Evolutionary conservation across 2,329 filamentous ascomycete species (phyloP), one percentile per base, ranked within the genome.

Genomic region (Alternaria metachromatica): DNA sequence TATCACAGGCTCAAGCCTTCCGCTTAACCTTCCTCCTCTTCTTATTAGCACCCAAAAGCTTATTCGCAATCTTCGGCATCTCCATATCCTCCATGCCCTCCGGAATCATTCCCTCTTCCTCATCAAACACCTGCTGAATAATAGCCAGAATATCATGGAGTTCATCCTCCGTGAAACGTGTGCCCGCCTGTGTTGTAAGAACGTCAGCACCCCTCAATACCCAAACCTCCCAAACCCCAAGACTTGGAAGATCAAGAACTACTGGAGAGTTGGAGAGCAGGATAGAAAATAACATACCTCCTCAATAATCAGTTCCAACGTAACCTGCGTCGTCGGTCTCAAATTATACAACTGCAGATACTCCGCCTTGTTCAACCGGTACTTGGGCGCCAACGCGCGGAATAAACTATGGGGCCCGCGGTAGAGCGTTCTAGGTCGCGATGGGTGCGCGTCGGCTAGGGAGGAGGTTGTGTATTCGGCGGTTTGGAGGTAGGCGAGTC

Each of bases 401-500:
- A 78, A 75, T 8, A 79, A 65, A 3, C 71, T 75, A 65, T 77
- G 67, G 2, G 72, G 67, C 12, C 76, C 77, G 48, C 73, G 75
- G 69, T 80, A 79, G 20, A 77, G 68, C n/a, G 76, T 79, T 71
- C 74, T 72, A 6, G 77, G 76, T 9, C 73, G 71, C 8, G 54
- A 30, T 1, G 75, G 68, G 48, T 76, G 76, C 15, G 58, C 51
- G 6, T 61, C 55, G 18, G 67, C 51, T 7, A 73, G 61, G 9
- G 55, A 56, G n/a, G 64, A 18, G 45, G 72, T 68, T 28, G 70
- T 66, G 45, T 70, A 72, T 66, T 74, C 64, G 70, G 46, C 73
- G 64, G 57, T 77, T 64, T 58, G 79, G 78, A 73, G 88, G 84
- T 67, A 84, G 72, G 64, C 64, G 83, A 83, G n/a, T n/a, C n/a